A percentile compares a stretch with the other conserved stretches of the same genome.
Conservation (phyloP, 179 eudicot species). For the Heliamphora pulchella region DNA sequence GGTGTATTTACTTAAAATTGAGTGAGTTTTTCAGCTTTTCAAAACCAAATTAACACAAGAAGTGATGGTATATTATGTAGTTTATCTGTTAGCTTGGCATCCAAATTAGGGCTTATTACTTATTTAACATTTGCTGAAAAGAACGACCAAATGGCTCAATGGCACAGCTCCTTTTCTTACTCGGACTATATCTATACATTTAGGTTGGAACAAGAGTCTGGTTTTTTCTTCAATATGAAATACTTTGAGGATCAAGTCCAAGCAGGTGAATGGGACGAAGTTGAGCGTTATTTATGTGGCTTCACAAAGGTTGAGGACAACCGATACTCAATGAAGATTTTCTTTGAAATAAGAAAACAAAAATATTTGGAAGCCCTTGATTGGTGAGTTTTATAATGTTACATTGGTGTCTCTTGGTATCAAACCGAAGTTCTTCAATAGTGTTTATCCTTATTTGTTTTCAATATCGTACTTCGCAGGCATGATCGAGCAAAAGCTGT, state of each 20-base stretch:
- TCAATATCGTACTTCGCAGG: slow-evolving; percentile 21
- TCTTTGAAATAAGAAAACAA: slow-evolving; percentile 62
- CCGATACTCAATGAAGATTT: slow-evolving; percentile 64
- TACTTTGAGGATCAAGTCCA: slow-evolving; percentile 63
- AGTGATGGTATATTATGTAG: not conserved
- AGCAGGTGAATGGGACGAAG: slow-evolving; percentile 72
- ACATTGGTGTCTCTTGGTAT: not conserved
- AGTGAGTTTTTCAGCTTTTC: not conserved
- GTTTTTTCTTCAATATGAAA: slow-evolving; percentile 61
- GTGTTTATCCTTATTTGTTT: slow-evolving; percentile 1
- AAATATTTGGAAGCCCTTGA: slow-evolving; percentile 67
- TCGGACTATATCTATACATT: not conserved
- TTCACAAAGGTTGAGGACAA: slow-evolving; percentile 67
- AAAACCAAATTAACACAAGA: not conserved
- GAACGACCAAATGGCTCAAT: not conserved
- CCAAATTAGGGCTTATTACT: not conserved
- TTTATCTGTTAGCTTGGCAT: too few species aligned
- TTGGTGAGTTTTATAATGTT: slow-evolving; percentile 25
- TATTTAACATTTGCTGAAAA: not conserved
- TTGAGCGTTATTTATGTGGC: slow-evolving; percentile 59
- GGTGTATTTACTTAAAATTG: not conserved
- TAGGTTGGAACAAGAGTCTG: slow-evolving; percentile 71
- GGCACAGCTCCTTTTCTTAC: not conserved
- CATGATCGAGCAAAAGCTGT: slow-evolving; percentile 51
- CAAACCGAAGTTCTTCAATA: not conserved